Conservation (phyloP, 2,329 filamentous ascomycete genomes). For the Colletotrichum sp. region DNA sequence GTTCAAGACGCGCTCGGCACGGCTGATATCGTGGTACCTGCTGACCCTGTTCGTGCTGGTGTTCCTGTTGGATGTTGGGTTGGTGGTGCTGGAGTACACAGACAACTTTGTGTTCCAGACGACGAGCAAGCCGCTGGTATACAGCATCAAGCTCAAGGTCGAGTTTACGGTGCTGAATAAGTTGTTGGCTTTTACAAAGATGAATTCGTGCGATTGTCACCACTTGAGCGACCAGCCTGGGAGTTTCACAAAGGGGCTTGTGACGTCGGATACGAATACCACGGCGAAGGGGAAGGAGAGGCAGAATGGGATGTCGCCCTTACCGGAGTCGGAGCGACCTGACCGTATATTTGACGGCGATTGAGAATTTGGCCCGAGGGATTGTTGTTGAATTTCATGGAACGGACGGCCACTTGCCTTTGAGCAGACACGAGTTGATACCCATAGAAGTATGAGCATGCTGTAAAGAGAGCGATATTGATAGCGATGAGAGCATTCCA, state of each 20-base stretch:
- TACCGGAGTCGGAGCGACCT: not conserved
- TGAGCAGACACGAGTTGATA: not conserved
- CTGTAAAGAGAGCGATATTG: not conserved
- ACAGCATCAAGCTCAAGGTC: constrained; percentile 35
- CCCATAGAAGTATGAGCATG: not conserved
- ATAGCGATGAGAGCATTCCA: not conserved
- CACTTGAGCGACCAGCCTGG: not conserved
- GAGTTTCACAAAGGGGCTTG: not conserved
- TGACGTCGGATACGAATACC: not conserved
- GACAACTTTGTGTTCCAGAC: constrained; percentile 31
- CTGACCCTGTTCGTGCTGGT: constrained; percentile 41
- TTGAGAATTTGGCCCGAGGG: not conserved
- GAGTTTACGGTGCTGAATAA: constrained; percentile 53
- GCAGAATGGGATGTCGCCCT: not conserved
- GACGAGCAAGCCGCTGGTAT: constrained; percentile 19
- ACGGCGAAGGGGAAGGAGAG: not conserved
- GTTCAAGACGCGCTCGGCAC: constrained; percentile 41
- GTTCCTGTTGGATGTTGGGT: constrained; percentile 39
- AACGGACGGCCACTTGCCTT: not conserved
- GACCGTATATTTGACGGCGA: constrained; percentile 12
- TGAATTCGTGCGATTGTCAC: constrained; percentile 12
- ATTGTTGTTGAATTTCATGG: not conserved
- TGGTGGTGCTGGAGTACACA: constrained; percentile 41
- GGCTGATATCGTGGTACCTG: constrained; percentile 40
- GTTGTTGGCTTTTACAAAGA: constrained; percentile 7